A percentile compares a stretch with the other conserved stretches of the same genome.
Conservation (phyloP, 257 asterid genomes). For the Jacaranda copaia region DNA sequence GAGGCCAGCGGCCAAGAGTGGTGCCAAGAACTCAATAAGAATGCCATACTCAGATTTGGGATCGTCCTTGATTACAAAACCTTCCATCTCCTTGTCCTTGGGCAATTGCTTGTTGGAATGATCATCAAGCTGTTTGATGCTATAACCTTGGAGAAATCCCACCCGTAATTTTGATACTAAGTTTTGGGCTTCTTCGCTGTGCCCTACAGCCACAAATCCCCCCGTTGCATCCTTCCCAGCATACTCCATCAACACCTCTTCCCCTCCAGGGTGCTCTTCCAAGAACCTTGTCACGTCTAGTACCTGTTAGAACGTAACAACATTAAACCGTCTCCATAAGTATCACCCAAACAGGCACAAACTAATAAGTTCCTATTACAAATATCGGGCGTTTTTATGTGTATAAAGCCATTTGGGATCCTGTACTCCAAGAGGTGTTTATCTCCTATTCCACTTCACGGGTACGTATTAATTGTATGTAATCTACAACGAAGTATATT, state of each 20-base stretch:
- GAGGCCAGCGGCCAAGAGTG: conserved; percentile 35
- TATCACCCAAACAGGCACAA: too few species aligned
- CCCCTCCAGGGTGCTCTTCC: conserved; percentile 59
- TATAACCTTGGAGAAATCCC: conserved; percentile 47
- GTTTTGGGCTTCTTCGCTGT: conserved; percentile 47
- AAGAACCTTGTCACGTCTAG: conserved; percentile 44
- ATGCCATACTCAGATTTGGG: not conserved
- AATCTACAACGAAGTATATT: too few species aligned
- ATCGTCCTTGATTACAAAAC: conserved; percentile 38
- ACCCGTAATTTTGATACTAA: conserved; percentile 37
- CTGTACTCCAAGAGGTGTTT: too few species aligned
- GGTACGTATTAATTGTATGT: too few species aligned
- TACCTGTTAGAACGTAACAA: conserved; percentile 32
- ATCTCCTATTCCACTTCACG: too few species aligned
- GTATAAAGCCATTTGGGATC: too few species aligned
- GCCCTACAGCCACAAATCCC: conserved; percentile 48
- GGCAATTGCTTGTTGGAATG: conserved; percentile 19
- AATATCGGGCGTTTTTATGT: too few species aligned
- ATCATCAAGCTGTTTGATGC: not conserved
- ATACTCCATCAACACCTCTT: conserved; percentile 46
- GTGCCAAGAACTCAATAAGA: conserved; percentile 37
- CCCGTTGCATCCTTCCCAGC: conserved; percentile 54
- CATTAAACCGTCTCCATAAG: not conserved
- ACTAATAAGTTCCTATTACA: too few species aligned
- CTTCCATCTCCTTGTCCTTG: conserved; percentile 46